These are phyloP conservation scores for Rhodosorus marinus DNA, from an alignment of 23 red algal species.

Conservation along the genomic window DNA sequence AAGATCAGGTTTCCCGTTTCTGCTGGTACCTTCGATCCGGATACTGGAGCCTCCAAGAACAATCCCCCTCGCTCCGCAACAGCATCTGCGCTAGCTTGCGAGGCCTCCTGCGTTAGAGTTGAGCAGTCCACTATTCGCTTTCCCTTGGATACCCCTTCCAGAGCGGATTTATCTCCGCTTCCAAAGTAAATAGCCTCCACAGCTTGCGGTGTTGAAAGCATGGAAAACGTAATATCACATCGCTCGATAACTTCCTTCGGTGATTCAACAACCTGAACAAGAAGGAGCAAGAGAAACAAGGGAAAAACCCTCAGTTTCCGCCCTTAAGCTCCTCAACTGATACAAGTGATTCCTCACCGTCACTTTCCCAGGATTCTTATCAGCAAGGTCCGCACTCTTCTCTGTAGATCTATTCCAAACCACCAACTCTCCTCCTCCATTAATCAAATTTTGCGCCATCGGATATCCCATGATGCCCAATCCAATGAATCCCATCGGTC, in stretches of 20 bases:
- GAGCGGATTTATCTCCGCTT: conserved; percentile 4
- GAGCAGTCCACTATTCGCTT: conserved; percentile 77
- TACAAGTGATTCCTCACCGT: background rate
- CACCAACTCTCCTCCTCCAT: conserved; percentile 4
- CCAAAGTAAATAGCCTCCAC: conserved; percentile 16
- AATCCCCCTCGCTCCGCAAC: conserved; percentile 21
- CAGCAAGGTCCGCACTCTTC: conserved; percentile 22
- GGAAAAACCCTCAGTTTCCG: too few species aligned
- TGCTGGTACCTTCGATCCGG: conserved; percentile 65
- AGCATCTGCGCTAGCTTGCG: conserved; percentile 4
- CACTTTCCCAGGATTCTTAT: background rate
- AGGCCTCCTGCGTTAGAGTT: conserved; percentile 32
- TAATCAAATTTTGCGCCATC: conserved; percentile 51
- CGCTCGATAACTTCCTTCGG: conserved; percentile 24
- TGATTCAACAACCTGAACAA: conserved; percentile 1
- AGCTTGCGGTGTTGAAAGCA: conserved; percentile 60
- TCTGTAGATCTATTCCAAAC: conserved; percentile 68
- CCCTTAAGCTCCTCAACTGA: background rate
- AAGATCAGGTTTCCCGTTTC: conserved; percentile 51
- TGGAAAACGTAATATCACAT: conserved; percentile 32
- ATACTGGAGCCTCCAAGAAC: conserved; percentile 78
- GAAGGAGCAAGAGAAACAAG: too few species aligned
- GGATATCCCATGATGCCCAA: conserved; percentile 63
- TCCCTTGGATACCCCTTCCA: conserved; percentile 21
- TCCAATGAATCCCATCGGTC: conserved; percentile 59